Percentiles rank a stretch among this genome's conserved stretches.
These are phyloP conservation scores for Kwoniella bestiolae DNA, from an alignment of 768 basidiomycete genomes.

Conservation along the genomic window DNA sequence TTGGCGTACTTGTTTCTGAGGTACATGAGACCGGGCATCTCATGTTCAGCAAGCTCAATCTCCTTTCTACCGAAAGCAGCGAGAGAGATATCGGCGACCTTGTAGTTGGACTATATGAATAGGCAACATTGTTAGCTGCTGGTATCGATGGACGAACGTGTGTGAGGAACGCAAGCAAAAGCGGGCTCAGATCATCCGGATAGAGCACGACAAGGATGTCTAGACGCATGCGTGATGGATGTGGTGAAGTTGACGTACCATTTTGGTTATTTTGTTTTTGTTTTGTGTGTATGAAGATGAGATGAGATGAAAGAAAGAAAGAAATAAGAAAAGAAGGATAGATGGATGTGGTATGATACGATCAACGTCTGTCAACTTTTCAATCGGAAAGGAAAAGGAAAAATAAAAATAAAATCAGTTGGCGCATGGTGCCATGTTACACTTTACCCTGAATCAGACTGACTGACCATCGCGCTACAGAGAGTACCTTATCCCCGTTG, in stretches of 20 bases:
- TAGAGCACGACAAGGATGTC: no score
- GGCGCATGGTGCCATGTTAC: no score
- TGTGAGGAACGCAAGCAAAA: background rate
- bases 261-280: constrained; percentile 19
- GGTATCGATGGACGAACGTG: constrained; percentile 17
- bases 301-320: constrained; percentile 12
- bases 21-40: constrained; percentile 79
- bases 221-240: no score
- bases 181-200: no score
- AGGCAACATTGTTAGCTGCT: background rate
- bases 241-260: constrained; percentile 11
- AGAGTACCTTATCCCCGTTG: no score
- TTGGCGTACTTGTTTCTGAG: constrained; percentile 83
- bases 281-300: background rate
- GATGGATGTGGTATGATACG: constrained; percentile 3
- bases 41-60: constrained; percentile 91
- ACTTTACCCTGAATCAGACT: no score
- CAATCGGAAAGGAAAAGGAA: no score
- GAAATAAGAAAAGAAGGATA: constrained; percentile 15
- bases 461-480: no score
- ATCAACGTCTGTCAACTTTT: no score
- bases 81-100: constrained; percentile 93
- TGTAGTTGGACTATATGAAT: constrained; percentile 62
- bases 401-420: no score
- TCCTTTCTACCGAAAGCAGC: constrained; percentile 99